Evolutionary conservation across 2,329 filamentous ascomycete species (phyloP).

Genomic region (Alternaria sp.): DNA sequence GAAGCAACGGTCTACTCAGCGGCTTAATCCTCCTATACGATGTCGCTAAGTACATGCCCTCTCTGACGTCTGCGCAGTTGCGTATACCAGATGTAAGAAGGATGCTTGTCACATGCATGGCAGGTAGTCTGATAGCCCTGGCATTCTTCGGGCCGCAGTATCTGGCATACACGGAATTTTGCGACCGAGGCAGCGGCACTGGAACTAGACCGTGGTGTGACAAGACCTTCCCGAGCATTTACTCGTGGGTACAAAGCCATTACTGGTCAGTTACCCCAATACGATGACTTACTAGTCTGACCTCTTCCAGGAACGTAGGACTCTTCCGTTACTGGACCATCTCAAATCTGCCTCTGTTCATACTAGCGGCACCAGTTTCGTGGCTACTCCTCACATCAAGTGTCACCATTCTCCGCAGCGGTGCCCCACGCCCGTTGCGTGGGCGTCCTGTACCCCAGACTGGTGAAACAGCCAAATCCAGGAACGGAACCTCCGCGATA

Average conservation of each 20-base stretch:
- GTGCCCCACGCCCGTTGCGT: constrained; percentile 45
- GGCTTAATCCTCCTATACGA: constrained; percentile 73
- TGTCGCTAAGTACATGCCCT: constrained; percentile 48
- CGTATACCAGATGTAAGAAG: constrained; percentile 55
- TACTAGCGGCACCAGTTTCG: constrained; percentile 81
- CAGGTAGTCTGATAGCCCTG: constrained; percentile 70
- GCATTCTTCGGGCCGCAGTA: constrained; percentile 76
- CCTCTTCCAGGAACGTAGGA: constrained; percentile 75
- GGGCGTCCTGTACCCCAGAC: constrained; percentile 22
- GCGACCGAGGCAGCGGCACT: constrained; percentile 23
- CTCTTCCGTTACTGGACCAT: constrained; percentile 90
- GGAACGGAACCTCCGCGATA: constrained; percentile 3
- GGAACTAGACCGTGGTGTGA: constrained; percentile 73
- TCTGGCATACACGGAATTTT: constrained; percentile 73
- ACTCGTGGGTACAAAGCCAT: constrained; percentile 82
- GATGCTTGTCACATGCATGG: constrained; percentile 65
- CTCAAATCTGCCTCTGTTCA: constrained; percentile 84
- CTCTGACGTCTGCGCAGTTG: constrained; percentile 42
- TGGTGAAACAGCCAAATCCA: constrained; percentile 13
- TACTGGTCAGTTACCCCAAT: constrained; percentile 75
- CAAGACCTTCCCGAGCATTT: constrained; percentile 79
- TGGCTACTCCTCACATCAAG: constrained; percentile 68
- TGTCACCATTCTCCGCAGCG: constrained; percentile 50
- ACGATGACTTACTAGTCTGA: constrained; percentile 7
- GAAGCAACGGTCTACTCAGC: constrained; percentile 86